Percentiles rank a stretch among this genome's conserved stretches.
Evolutionary conservation across 2,329 filamentous ascomycete species (phyloP).

Genomic region (Fusarium mundagurra): DNA sequence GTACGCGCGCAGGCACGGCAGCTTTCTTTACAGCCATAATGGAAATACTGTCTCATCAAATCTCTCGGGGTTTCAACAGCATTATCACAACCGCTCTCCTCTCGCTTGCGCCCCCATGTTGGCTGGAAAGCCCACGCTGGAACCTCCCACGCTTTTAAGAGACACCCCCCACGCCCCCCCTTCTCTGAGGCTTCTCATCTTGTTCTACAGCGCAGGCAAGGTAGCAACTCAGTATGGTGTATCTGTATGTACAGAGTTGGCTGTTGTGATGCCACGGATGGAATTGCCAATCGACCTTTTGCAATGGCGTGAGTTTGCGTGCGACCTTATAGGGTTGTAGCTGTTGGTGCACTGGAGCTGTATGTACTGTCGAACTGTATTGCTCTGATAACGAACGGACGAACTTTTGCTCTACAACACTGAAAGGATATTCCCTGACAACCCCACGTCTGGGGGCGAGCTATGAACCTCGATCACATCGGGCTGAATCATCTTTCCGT

Average conservation of each 20-base stretch:
- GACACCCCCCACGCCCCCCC: constrained; percentile 38
- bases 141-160: constrained; percentile 35
- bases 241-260: background rate
- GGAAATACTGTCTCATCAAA: background rate
- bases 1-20: constrained; percentile 8
- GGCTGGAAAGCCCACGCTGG: constrained; percentile 10
- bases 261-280: constrained; percentile 10
- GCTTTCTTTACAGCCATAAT: constrained; percentile 1
- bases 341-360: constrained; percentile 1
- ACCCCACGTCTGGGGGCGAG: constrained; percentile 21
- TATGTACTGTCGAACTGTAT: background rate
- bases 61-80: background rate
- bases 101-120: constrained; percentile 30
- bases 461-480: background rate
- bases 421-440: constrained; percentile 5
- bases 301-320: constrained; percentile 12
- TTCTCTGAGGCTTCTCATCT: constrained; percentile 21
- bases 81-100: constrained; percentile 20
- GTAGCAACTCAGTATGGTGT: background rate
- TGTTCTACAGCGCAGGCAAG: constrained; percentile 10
- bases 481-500: background rate
- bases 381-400: constrained; percentile 19
- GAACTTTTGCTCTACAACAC: constrained; percentile 1
- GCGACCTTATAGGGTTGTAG: background rate
- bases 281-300: constrained; percentile 16